Percentiles rank a stretch among this genome's conserved stretches.
Conservation (phyloP, 2,329 filamentous ascomycete species). For the Ophiosphaerella korrae region DNA sequence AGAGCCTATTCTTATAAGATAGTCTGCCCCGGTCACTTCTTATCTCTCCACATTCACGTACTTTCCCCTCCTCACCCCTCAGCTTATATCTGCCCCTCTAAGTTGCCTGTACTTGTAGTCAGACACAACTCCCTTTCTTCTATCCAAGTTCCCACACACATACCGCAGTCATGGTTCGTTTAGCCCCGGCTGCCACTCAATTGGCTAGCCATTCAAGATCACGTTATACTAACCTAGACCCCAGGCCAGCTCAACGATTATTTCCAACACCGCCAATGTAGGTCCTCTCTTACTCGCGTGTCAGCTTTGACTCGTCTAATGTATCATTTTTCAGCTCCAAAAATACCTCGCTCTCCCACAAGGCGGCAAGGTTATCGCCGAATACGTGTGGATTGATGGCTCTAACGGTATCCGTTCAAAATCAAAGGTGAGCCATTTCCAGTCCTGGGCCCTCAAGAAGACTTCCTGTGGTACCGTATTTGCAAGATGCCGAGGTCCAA, state of each 20-base stretch:
- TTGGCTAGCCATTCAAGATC: neutral
- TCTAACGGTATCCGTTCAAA: constrained; percentile 87
- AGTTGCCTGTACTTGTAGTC: constrained; percentile 12
- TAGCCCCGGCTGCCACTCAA: constrained; percentile 2
- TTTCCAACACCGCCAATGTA: constrained; percentile 57
- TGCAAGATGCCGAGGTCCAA: neutral
- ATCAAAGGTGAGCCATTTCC: constrained; percentile 75
- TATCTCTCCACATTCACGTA: constrained; percentile 32
- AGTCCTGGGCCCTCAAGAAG: neutral
- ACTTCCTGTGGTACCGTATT: constrained; percentile 11
- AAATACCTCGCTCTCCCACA: constrained; percentile 94
- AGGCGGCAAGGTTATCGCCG: constrained; percentile 85
- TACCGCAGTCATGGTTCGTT: constrained; percentile 43
- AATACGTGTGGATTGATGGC: constrained; percentile 96
- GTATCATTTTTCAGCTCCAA: constrained; percentile 66
- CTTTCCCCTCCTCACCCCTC: constrained; percentile 9
- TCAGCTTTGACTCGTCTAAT: constrained; percentile 24
- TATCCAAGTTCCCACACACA: constrained; percentile 16
- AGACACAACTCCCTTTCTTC: constrained; percentile 5
- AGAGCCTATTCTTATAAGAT: constrained; percentile 35
- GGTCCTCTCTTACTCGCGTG: constrained; percentile 35
- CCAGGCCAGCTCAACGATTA: constrained; percentile 48
- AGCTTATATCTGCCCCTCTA: constrained; percentile 22
- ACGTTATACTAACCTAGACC: constrained; percentile 7
- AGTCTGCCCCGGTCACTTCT: constrained; percentile 23